phyloP scores from a whole-genome alignment of 1,284 basidiomycete species.

The Puccinia horiana region DNA sequence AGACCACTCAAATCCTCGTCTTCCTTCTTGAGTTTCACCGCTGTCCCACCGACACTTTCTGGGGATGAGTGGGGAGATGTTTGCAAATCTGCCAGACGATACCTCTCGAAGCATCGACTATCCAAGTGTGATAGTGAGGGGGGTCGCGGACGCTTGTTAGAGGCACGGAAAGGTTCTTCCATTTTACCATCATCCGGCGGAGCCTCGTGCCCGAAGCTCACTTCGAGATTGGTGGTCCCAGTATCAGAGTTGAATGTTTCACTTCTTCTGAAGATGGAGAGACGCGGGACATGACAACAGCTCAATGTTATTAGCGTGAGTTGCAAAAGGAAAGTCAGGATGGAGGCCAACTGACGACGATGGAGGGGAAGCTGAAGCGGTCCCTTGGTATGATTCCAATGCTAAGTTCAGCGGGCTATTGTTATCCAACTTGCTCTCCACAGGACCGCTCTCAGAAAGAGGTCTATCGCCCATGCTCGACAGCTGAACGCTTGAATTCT shows the following conservation, averaged over 20 bases:
- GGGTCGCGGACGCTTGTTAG: slow-evolving; percentile 23
- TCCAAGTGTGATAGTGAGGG: slow-evolving; percentile 26
- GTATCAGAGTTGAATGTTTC: slow-evolving; percentile 10
- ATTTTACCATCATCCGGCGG: background rate
- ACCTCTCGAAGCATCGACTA: slow-evolving; percentile 23
- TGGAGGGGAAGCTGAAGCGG: slow-evolving; percentile 15
- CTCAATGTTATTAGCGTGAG: background rate
- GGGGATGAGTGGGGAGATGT: slow-evolving; percentile 11
- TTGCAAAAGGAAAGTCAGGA: background rate
- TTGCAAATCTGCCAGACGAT: background rate
- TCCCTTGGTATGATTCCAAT: background rate
- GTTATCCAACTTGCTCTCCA: background rate
- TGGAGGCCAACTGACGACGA: slow-evolving; percentile 29
- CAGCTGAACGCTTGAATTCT: background rate
- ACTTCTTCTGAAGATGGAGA: background rate
- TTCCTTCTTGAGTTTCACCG: background rate
- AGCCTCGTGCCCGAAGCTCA: background rate
- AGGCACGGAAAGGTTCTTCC: background rate
- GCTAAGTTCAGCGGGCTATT: background rate
- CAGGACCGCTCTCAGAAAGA: background rate
- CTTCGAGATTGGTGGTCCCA: background rate
- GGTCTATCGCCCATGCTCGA: background rate
- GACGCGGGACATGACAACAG: background rate
- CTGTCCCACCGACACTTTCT: background rate
- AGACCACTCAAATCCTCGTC: slow-evolving; percentile 25